Base-by-base conservation (phyloP, 1,284 basidiomycete species). In the Bondarzewia mesenterica region DNA sequence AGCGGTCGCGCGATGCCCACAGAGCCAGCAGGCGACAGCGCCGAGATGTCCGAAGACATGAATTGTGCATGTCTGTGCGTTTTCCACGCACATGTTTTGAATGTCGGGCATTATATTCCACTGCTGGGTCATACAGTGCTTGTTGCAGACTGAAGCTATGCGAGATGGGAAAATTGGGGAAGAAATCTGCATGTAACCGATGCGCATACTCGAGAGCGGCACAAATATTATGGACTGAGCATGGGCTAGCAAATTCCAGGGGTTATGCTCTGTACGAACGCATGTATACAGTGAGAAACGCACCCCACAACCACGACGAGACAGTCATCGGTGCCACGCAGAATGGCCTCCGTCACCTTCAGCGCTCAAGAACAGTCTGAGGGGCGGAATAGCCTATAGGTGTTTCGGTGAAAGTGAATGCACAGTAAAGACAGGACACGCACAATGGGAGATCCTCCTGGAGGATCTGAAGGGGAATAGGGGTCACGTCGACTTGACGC, bases 21-120 rank as follows among this genome's bases (percentile, higher is more conserved):
- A 43, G 66, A 65, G 15, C 70, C 74, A 16, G 75, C 52, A 18
- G 73, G 64, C 46, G 72, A 62, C 49, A 77, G 53, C 35, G 78
- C 68, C 52, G 71, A 67, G 15, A 67, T 66, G 58, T 77, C 77
- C 2, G 73, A 62, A 10, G 72, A 68, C 7, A 67, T 50, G 26
- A 70, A 59, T 58, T 85, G 78, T 1, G 80, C 73, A 63, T 84
- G 82, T 20, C 88, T 72, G 50, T 89, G 20, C 93, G 80, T 65
- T 98, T 98, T 42, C 93, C 72, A 35, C 93, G 74, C 1, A 95
- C 89, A 1, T 92, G 82, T 65, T 97, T 92, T 3, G 89, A 91
- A 58, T 97, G 95, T 7, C 85, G 77, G 0, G 85, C 85, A 63
- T 98, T 98, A 63, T 94, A 96, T 51, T 98, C 95, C 37, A 93